These are phyloP conservation scores for Populus deltoides DNA, from an alignment of 345 rosid species.

Conservation along the genomic window DNA sequence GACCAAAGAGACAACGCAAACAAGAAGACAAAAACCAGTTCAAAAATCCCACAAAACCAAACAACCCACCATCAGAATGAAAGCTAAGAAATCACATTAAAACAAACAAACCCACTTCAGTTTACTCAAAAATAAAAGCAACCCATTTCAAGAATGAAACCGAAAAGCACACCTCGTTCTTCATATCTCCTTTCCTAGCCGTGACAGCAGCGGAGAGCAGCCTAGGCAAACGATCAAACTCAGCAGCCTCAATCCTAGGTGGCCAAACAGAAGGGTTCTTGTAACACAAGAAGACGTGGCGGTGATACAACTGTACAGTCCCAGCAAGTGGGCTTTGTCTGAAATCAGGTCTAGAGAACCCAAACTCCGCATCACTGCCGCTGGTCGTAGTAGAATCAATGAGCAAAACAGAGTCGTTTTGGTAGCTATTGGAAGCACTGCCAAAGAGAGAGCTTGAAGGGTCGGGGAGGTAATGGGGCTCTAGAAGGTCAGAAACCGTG, in stretches of 20 bases:
- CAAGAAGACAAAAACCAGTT: not conserved
- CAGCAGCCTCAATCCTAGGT: constrained; percentile 91
- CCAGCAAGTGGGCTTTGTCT: constrained; percentile 60
- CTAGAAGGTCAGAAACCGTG: constrained; percentile 62
- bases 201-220: constrained; percentile 73
- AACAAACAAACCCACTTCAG: not conserved
- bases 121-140: not conserved
- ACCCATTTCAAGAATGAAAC: not conserved
- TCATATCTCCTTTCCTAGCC: constrained; percentile 63
- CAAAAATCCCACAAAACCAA: not conserved
- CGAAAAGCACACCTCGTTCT: constrained; percentile 46
- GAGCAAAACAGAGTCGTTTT: constrained; percentile 60
- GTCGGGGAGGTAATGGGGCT: constrained; percentile 40
- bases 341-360: constrained; percentile 81
- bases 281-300: constrained; percentile 90
- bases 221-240: constrained; percentile 99
- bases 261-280: constrained; percentile 97
- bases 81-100: not conserved
- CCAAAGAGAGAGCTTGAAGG: constrained; percentile 49
- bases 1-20: not conserved
- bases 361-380: constrained; percentile 57
- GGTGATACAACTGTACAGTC: constrained; percentile 76
- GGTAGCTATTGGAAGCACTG: constrained; percentile 77
- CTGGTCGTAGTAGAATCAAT: constrained; percentile 26
- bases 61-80: not conserved